Conservation (phyloP, 1,139 yeast genomes). For the Taiozyma sp. region DNA sequence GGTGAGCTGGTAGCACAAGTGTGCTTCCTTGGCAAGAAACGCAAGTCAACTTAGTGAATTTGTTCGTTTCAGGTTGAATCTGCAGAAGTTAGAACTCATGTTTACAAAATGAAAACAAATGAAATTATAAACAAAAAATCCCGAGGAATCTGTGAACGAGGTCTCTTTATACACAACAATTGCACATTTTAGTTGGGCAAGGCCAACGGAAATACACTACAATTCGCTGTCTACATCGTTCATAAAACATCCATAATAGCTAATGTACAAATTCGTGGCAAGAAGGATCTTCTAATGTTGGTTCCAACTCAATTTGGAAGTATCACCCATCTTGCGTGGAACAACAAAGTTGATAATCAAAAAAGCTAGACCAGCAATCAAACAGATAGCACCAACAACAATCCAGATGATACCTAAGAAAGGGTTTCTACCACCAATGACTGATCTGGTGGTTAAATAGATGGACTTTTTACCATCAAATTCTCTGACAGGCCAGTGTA, state of each 20-base stretch:
- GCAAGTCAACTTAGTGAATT: not conserved
- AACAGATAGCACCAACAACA: constrained; percentile 81
- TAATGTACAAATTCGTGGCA: not conserved
- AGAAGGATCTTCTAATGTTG: constrained; percentile 4
- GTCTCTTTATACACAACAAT: too few species aligned
- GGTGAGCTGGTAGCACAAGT: not conserved
- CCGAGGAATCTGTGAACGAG: not conserved
- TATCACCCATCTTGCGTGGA: constrained; percentile 24
- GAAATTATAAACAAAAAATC: not conserved
- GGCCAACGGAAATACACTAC: not conserved
- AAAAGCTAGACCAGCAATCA: constrained; percentile 19
- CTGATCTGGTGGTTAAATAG: constrained; percentile 78
- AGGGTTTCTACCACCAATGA: constrained; percentile 84
- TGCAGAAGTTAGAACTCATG: not conserved
- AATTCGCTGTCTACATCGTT: not conserved
- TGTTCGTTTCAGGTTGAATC: not conserved
- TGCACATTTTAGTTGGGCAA: not conserved
- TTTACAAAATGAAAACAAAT: not conserved
- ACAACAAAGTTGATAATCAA: constrained; percentile 17
- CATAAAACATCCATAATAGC: not conserved
- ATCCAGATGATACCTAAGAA: constrained; percentile 89
- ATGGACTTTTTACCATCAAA: constrained; percentile 80
- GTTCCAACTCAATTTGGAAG: constrained; percentile 23
- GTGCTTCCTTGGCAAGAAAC: not conserved
- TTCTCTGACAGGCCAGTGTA: constrained; percentile 83